Conservation (phyloP, 371 early-diverging fungal genomes). For the Capillidium heterosporum region DNA sequence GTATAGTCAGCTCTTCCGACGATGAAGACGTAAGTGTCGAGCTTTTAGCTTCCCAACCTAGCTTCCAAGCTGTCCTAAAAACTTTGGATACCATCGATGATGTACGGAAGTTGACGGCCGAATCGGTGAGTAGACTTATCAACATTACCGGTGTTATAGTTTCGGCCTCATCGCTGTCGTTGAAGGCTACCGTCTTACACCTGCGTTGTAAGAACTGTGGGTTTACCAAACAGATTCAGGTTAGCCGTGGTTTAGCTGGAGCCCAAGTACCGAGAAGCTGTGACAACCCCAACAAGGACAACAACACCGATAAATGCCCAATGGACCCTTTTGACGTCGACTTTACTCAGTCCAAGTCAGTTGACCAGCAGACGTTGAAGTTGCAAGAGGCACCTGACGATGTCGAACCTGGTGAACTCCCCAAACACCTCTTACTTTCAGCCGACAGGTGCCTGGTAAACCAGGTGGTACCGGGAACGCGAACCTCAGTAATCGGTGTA, state of each 20-base stretch:
- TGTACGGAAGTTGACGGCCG: slow-evolving; percentile 70
- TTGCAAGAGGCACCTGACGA: slow-evolving; percentile 97
- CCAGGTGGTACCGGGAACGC: slow-evolving; percentile 86
- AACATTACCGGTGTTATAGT: slow-evolving; percentile 95
- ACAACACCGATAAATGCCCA: slow-evolving; percentile 42
- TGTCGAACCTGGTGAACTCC: slow-evolving; percentile 97
- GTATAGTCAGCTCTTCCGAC: slow-evolving; percentile 33
- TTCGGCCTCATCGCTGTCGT: slow-evolving; percentile 74
- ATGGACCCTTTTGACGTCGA: slow-evolving; percentile 91
- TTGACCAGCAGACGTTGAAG: slow-evolving; percentile 97
- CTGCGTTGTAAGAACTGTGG: slow-evolving; percentile 80
- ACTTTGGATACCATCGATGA: slow-evolving; percentile 68
- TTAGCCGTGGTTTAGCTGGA: slow-evolving; percentile 73
- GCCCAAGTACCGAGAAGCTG: slow-evolving; percentile 74
- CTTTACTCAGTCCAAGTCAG: slow-evolving; percentile 89
- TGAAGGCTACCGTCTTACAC: slow-evolving; percentile 74
- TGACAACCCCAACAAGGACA: slow-evolving; percentile 23
- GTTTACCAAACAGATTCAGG: slow-evolving; percentile 49
- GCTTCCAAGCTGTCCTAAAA: slow-evolving; percentile 72
- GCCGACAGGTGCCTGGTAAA: slow-evolving; percentile 82
- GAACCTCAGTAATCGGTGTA: slow-evolving; percentile 91
- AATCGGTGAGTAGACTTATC: slow-evolving; percentile 83
- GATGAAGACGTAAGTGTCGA: slow-evolving; percentile 9
- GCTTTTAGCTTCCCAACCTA: slow-evolving; percentile 20
- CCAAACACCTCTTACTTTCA: slow-evolving; percentile 85